phyloP scores from a whole-genome alignment of 495 filamentous ascomycete species.

The Podospora conica region DNA sequence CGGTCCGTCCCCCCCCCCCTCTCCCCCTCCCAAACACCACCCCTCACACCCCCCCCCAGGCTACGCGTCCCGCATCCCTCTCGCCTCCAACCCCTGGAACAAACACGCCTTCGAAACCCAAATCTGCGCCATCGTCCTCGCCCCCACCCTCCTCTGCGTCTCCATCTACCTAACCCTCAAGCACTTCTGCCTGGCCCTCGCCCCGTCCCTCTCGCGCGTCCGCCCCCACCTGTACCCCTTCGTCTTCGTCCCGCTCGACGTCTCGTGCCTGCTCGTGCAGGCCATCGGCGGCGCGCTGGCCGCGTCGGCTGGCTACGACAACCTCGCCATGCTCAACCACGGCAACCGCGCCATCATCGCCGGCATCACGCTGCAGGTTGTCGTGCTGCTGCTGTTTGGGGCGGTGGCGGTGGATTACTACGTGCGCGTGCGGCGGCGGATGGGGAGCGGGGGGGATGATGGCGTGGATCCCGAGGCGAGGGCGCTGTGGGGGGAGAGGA shows the following conservation, averaged over 20 bases:
- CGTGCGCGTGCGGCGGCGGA: constrained; percentile 33
- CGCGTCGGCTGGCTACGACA: constrained; percentile 39
- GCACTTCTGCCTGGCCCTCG: constrained; percentile 52
- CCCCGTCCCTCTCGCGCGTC: constrained; percentile 48
- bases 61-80: constrained; percentile 55
- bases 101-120: constrained; percentile 56
- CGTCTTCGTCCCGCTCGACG: constrained; percentile 59
- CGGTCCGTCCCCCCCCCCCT: constrained; percentile 20
- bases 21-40: background rate
- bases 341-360: constrained; percentile 65
- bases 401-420: constrained; percentile 46
- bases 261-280: constrained; percentile 58
- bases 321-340: constrained; percentile 28
- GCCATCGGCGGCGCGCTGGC: constrained; percentile 60
- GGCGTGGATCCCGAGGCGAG: constrained; percentile 18
- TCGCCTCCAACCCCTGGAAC: constrained; percentile 57
- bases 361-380: constrained; percentile 65
- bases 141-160: constrained; percentile 59
- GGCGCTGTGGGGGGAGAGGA: constrained; percentile 28
- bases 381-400: constrained; percentile 55
- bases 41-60: constrained; percentile 27
- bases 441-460: background rate
- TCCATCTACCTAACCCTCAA: constrained; percentile 65
- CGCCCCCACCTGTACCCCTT: constrained; percentile 56
- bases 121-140: constrained; percentile 60